Base-by-base conservation (phyloP, 306 rosid species). In the Begonia masoniana region DNA sequence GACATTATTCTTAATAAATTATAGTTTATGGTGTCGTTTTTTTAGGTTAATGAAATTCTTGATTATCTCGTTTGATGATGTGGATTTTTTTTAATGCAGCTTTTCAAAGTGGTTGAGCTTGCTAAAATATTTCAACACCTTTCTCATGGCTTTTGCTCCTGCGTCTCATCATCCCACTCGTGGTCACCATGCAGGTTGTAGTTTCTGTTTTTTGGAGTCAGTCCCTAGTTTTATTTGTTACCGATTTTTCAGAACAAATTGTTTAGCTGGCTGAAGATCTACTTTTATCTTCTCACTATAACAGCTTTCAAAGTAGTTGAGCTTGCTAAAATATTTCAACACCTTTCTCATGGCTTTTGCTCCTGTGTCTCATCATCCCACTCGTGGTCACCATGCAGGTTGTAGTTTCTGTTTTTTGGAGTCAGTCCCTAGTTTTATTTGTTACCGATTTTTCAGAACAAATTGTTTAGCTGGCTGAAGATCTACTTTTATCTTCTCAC, bases 111-210 rank as follows among this genome's bases (percentile, higher is more conserved):
- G 41, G 13, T 12, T 21, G 57, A 63, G 57, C 67, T 46, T 53
- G 59, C 50, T 42, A 47, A 65, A 67, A 64, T 51, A 55, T 59
- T 57, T 66, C 24, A 39, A 19, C 51, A 47, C 52, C 47, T 52
- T 43, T 52, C 62, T 47, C 51, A 87, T 83, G 88, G 74, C 82
- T 10, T 62, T 72, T 74, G 35, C 77, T 49, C 46, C 77, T 54
- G 79, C 81, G 49, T 56, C 79, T 12, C 74, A 62, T 80, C 86
- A 72, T 51, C 42, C 71, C 55, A 58, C 85, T 21, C 62, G 61
- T 13, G 64, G 73, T 51, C 56, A 54, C 45, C 64, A 58, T 52
- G 52, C 82, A 82, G 95, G 94, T 85, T 78, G 70, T 68, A 55
- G 50, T 67, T 60, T 58, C 36, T 63, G 13, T 41, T 68, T 50